Evolutionary conservation across 116 monocot species (phyloP).

Genomic region (Phalaenopsis hybrid): DNA sequence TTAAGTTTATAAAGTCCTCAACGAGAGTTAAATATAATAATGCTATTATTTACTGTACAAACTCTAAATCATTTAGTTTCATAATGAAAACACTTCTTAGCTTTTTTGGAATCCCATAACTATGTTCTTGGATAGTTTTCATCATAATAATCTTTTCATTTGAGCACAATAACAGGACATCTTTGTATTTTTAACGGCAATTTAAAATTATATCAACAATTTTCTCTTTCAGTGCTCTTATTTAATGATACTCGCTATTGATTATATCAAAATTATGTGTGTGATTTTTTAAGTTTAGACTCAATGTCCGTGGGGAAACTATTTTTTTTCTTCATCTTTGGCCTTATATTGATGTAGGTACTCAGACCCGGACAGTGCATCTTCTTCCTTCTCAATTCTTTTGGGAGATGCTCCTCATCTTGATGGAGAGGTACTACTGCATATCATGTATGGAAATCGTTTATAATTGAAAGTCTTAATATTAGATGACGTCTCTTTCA

Average conservation of each 20-base stretch:
- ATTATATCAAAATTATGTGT: not conserved
- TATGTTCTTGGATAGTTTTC: not conserved
- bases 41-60: not conserved
- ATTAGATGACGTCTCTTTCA: not conserved
- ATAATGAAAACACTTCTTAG: not conserved
- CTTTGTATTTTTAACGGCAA: not conserved
- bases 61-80: no score
- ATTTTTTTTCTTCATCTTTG: not conserved
- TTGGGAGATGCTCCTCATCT: conserved; percentile 96
- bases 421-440: conserved; percentile 68
- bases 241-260: not conserved
- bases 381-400: conserved; percentile 97
- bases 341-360: conserved; percentile 35
- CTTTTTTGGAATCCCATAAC: not conserved
- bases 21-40: not conserved
- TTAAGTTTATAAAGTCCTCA: not conserved
- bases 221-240: not conserved
- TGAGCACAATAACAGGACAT: not conserved
- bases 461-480: conserved; percentile 1
- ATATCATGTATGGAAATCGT: not conserved
- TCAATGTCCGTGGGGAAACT: not conserved
- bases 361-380: conserved; percentile 85
- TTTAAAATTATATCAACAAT: not conserved
- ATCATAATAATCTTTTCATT: not conserved
- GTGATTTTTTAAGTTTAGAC: not conserved